A percentile compares a stretch with the other conserved stretches of the same genome.
These are phyloP conservation scores for Pythium brachiatum DNA, from an alignment of 352 stramenopile species.

Conservation along the genomic window DNA sequence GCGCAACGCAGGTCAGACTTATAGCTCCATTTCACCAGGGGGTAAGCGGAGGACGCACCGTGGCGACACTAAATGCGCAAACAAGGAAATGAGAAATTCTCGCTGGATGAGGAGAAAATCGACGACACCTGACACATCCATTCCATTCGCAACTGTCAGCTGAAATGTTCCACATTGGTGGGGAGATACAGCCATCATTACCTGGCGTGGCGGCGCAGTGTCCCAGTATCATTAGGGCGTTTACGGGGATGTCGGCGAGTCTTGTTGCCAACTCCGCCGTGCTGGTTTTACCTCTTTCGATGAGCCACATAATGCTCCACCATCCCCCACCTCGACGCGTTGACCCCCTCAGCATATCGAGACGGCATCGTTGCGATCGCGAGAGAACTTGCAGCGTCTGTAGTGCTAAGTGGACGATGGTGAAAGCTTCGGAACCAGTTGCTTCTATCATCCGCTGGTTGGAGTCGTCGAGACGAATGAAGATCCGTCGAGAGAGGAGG, in stretches of 20 bases:
- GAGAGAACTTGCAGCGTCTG: conserved; percentile 9
- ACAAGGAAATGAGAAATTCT: conserved; percentile 5
- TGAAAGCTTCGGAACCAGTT: conserved; percentile 1
- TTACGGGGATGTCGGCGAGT: conserved; percentile 7
- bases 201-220: conserved; percentile 12
- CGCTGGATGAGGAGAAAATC: conserved; percentile 2
- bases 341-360: conserved; percentile 1
- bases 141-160: too few relatives aligned
- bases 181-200: too few relatives aligned
- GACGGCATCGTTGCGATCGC: conserved; percentile 9
- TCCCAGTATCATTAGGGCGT: conserved; percentile 8
- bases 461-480: conserved; percentile 3
- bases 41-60: background rate
- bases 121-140: conserved; percentile 7
- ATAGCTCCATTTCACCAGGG: too few relatives aligned
- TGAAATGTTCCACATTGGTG: too few relatives aligned
- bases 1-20: too few relatives aligned
- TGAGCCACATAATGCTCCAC: conserved; percentile 19
- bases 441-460: conserved; percentile 16
- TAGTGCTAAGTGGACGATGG: conserved; percentile 4
- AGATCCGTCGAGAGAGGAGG: conserved; percentile 9
- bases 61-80: background rate
- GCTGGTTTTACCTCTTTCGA: conserved; percentile 9
- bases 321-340: background rate
- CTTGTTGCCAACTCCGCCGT: background rate